Evolutionary conservation across 2,329 filamentous ascomycete genomes (phyloP).

Genomic region (Microthyrium microscopicum): DNA sequence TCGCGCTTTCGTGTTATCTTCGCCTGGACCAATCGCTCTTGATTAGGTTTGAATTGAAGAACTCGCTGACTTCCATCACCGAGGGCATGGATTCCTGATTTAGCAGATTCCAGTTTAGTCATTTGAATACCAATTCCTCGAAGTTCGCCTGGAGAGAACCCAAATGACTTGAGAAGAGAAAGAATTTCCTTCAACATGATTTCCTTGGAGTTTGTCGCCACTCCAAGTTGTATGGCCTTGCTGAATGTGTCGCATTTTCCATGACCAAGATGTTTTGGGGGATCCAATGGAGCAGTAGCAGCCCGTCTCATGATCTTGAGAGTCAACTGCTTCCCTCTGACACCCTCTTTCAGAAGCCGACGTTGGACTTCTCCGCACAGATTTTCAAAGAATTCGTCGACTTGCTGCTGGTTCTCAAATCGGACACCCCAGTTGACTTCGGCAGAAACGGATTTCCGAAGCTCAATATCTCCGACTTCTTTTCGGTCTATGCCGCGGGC

Average conservation of each 20-base stretch:
- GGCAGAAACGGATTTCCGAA: conserved; percentile 87
- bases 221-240: conserved; percentile 67
- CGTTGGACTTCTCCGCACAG: conserved; percentile 73
- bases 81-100: conserved; percentile 30
- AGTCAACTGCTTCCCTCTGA: conserved; percentile 76
- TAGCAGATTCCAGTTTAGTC: conserved; percentile 76
- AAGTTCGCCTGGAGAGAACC: conserved; percentile 80
- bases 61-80: conserved; percentile 63
- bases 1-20: conserved; percentile 9
- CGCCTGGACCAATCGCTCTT: conserved; percentile 13
- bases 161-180: conserved; percentile 65
- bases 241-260: conserved; percentile 91
- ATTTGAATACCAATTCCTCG: conserved; percentile 84
- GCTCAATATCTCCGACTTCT: conserved; percentile 71
- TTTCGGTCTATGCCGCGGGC: conserved; percentile 70
- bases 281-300: conserved; percentile 73
- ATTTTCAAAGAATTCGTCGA: conserved; percentile 77
- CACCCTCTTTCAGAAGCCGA: conserved; percentile 62
- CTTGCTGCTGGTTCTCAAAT: conserved; percentile 81
- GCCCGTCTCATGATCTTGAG: conserved; percentile 90
- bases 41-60: conserved; percentile 51
- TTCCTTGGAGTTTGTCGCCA: conserved; percentile 62
- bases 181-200: conserved; percentile 66
- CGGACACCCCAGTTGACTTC: conserved; percentile 98
- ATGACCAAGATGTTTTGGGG: conserved; percentile 84